Conservation (phyloP, 352 stramenopile genomes). For the Phytophthora chlamydospora region DNA sequence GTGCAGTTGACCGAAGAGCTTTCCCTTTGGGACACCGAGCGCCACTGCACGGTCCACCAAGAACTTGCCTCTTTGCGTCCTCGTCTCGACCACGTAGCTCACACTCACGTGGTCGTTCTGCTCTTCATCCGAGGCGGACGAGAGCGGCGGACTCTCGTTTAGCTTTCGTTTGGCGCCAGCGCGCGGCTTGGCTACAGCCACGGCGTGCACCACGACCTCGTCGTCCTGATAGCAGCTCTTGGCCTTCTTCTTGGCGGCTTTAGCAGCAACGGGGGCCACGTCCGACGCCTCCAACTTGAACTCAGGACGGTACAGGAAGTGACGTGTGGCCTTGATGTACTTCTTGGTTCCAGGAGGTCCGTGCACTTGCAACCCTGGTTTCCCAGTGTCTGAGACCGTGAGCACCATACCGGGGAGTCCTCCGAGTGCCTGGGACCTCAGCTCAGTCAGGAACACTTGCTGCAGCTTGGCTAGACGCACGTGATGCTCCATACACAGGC, state of each 20-base stretch:
- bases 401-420: slow-evolving; percentile 89
- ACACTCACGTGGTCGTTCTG: slow-evolving; percentile 47
- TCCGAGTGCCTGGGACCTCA: slow-evolving; percentile 78
- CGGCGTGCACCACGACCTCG: slow-evolving; percentile 57
- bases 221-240: slow-evolving; percentile 57
- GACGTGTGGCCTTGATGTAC: slow-evolving; percentile 81
- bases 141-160: slow-evolving; percentile 27
- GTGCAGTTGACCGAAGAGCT: slow-evolving; percentile 79
- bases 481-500: slow-evolving; percentile 93
- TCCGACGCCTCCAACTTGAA: slow-evolving; percentile 63
- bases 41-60: slow-evolving; percentile 71
- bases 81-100: slow-evolving; percentile 82
- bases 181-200: slow-evolving; percentile 40
- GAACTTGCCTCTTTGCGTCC: slow-evolving; percentile 76
- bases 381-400: slow-evolving; percentile 89
- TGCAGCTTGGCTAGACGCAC: slow-evolving; percentile 85
- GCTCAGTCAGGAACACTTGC: slow-evolving; percentile 86
- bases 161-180: slow-evolving; percentile 69
- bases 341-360: slow-evolving; percentile 68
- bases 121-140: slow-evolving; percentile 12
- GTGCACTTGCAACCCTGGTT: slow-evolving; percentile 71
- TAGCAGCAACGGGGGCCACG: slow-evolving; percentile 7
- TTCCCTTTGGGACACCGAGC: slow-evolving; percentile 77
- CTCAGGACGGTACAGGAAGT: slow-evolving; percentile 79
- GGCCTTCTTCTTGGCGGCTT: slow-evolving; percentile 7